Conservation (phyloP, 371 early-diverging fungal species). For the Mucor piriformis region DNA sequence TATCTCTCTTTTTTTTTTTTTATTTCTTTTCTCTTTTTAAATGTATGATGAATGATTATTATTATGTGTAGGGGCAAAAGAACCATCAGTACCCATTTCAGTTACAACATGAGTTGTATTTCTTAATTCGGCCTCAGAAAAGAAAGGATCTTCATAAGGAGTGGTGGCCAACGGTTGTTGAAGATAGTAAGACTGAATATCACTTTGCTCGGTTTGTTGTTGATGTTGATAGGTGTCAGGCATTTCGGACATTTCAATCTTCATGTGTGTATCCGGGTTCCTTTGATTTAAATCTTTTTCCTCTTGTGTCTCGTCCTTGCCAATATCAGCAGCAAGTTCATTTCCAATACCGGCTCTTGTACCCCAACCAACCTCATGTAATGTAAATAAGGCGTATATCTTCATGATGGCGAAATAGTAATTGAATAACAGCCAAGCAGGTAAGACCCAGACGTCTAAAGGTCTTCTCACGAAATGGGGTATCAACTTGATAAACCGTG, state of each 20-base stretch:
- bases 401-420: slow-evolving; percentile 78
- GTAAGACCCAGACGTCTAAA: slow-evolving; percentile 66
- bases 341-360: slow-evolving; percentile 63
- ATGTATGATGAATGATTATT: not conserved
- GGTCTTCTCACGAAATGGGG: slow-evolving; percentile 73
- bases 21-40: too few species aligned
- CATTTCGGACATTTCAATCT: slow-evolving; percentile 39
- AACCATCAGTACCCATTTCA: slow-evolving; percentile 19
- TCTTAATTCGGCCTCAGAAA: slow-evolving; percentile 17
- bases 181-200: slow-evolving; percentile 2
- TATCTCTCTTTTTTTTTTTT: too few species aligned
- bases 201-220: not conserved
- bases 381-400: slow-evolving; percentile 70
- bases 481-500: slow-evolving; percentile 70
- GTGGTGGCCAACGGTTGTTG: not conserved
- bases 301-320: slow-evolving; percentile 17
- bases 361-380: slow-evolving; percentile 77
- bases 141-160: slow-evolving; percentile 24
- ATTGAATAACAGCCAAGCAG: slow-evolving; percentile 71
- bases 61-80: slow-evolving; percentile 16
- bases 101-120: not conserved
- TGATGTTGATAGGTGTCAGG: not conserved
- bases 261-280: slow-evolving; percentile 12
- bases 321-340: slow-evolving; percentile 45
- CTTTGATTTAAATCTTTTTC: slow-evolving; percentile 3